Conservation (phyloP, 1,284 basidiomycete species). For the Puccinia sorghi region DNA sequence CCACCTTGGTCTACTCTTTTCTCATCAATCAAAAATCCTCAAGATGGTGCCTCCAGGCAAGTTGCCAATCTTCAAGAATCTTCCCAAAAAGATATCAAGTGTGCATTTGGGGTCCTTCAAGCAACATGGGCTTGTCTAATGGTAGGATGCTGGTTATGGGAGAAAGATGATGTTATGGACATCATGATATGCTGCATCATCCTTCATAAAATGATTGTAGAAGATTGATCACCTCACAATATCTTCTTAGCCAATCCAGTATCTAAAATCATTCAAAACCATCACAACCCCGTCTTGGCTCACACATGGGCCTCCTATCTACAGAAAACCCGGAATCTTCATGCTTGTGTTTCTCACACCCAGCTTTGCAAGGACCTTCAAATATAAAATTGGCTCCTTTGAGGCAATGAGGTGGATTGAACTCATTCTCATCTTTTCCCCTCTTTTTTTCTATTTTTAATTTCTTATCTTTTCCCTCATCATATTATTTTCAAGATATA, state of each 20-base stretch:
- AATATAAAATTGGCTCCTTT: too few relatives aligned
- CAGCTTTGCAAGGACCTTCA: too few relatives aligned
- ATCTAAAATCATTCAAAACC: background rate
- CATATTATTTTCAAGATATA: too few relatives aligned
- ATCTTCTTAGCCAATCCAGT: background rate
- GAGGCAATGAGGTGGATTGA: too few relatives aligned
- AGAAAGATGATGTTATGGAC: background rate
- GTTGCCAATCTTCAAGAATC: background rate
- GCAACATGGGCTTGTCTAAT: background rate
- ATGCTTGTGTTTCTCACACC: too few relatives aligned
- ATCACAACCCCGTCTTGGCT: background rate
- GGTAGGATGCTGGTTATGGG: background rate
- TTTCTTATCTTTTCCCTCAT: too few relatives aligned
- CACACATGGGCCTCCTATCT: background rate
- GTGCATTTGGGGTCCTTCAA: conserved; percentile 3
- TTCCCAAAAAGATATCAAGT: background rate
- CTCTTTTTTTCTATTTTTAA: too few relatives aligned
- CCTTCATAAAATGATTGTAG: conserved; percentile 10
- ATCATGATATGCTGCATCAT: conserved; percentile 15
- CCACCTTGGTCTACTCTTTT: background rate
- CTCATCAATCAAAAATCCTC: background rate
- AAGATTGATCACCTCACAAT: background rate
- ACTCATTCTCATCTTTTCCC: too few relatives aligned
- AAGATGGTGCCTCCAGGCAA: background rate
- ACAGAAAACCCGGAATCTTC: too few relatives aligned